A percentile compares a stretch with the other conserved stretches of the same genome.
phyloP scores from a whole-genome alignment of 208 protist genomes.

The Acanthamoeba triangularis region DNA sequence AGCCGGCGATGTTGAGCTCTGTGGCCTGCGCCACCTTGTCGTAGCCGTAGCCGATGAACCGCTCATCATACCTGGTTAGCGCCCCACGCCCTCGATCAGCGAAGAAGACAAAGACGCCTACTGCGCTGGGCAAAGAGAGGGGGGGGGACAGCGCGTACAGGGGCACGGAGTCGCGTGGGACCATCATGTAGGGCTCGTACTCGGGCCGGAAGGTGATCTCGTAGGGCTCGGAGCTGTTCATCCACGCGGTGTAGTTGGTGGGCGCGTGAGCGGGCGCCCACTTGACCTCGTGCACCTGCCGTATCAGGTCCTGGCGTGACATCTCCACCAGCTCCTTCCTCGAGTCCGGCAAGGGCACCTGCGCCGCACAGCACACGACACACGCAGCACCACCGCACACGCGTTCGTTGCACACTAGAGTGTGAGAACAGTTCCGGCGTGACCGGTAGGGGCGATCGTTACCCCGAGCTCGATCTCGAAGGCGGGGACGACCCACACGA shows the following conservation, averaged over 20 bases:
- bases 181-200: conserved; percentile 58
- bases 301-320: neutral
- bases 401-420: no score
- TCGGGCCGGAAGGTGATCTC: conserved; percentile 20
- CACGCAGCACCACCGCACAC: neutral
- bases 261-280: conserved; percentile 31
- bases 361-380: neutral
- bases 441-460: neutral
- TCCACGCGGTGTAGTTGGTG: conserved; percentile 19
- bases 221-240: neutral
- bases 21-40: conserved; percentile 28
- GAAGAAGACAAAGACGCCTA: neutral
- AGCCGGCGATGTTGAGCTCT: conserved; percentile 6
- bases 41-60: conserved; percentile 56
- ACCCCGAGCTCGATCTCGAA: conserved; percentile 40
- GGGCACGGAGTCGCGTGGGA: neutral
- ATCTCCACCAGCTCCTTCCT: conserved; percentile 8
- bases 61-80: neutral
- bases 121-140: neutral
- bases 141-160: neutral
- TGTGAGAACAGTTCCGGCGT: neutral
- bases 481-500: conserved; percentile 19
- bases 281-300: conserved; percentile 49
- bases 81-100: no score
- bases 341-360: conserved; percentile 6